phyloP scores from a whole-genome alignment of 768 basidiomycete genomes.

The Amanita pseudoporphyria region DNA sequence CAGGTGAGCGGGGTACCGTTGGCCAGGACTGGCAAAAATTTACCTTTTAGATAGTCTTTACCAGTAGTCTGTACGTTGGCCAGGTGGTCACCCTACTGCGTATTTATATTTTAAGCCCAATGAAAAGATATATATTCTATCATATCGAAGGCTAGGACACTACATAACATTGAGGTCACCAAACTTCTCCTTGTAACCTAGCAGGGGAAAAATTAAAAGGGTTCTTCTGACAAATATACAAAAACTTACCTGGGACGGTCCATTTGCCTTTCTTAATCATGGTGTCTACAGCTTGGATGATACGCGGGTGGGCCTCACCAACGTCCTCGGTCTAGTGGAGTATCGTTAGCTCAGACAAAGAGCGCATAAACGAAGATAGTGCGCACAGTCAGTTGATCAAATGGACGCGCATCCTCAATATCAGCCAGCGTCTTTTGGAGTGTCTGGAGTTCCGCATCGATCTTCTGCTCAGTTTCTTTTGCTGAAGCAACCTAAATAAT shows the following conservation, averaged over 20 bases:
- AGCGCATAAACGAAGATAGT: neutral
- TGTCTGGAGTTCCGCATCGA: constrained; percentile 83
- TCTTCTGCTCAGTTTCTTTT: constrained; percentile 81
- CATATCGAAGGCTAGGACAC: constrained; percentile 13
- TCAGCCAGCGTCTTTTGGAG: constrained; percentile 91
- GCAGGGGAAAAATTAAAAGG: neutral
- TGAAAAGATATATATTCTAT: neutral
- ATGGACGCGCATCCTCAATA: constrained; percentile 95
- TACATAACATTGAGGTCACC: constrained; percentile 91
- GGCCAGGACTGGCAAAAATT: no score
- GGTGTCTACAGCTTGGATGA: constrained; percentile 82
- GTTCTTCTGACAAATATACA: neutral
- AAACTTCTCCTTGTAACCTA: constrained; percentile 93
- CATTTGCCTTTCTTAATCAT: constrained; percentile 99
- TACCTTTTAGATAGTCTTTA: no score
- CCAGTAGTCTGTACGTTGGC: no score
- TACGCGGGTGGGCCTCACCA: constrained; percentile 85
- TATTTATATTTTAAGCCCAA: neutral
- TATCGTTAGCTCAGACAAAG: neutral
- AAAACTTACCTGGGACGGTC: constrained; percentile 78
- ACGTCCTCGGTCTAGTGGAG: constrained; percentile 71
- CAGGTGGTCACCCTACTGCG: neutral
- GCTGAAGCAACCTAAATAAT: constrained; percentile 70
- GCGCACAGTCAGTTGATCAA: constrained; percentile 90
- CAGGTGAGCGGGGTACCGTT: no score